Conservation (phyloP, 257 asterid genomes). For the Fraxinus americana region DNA sequence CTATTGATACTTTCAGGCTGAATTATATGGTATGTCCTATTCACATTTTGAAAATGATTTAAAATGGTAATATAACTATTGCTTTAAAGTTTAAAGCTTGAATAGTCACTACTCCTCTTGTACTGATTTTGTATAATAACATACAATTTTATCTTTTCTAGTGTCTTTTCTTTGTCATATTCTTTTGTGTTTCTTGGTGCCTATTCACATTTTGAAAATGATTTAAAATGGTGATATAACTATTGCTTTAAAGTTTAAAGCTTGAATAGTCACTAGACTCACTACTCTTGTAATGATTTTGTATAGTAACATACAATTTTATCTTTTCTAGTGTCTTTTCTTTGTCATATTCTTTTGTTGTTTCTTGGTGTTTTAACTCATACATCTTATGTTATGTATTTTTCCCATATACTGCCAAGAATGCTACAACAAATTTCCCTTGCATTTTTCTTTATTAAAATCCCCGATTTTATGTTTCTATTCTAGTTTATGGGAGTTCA, state of each 20-base stretch:
- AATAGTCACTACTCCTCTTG: background rate
- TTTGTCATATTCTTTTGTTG: background rate
- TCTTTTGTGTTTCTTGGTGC: no score
- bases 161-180: background rate
- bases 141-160: background rate
- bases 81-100: background rate
- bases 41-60: background rate
- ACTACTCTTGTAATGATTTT: background rate
- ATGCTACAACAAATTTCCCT: background rate
- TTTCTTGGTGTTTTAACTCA: background rate
- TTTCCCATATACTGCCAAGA: background rate
- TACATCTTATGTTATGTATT: background rate
- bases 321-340: background rate
- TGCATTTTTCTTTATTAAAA: background rate
- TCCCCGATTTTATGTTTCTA: background rate
- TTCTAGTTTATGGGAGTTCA: background rate
- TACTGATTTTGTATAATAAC: background rate
- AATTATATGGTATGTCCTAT: slow-evolving; percentile 8
- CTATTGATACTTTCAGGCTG: slow-evolving; percentile 4
- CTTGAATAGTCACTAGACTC: background rate
- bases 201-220: background rate
- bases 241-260: background rate
- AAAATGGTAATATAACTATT: background rate
- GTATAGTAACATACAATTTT: background rate
- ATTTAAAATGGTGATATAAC: background rate